Evolutionary conservation across 805 yeast genomes (phyloP).

Genomic region (Candida succiphila): DNA sequence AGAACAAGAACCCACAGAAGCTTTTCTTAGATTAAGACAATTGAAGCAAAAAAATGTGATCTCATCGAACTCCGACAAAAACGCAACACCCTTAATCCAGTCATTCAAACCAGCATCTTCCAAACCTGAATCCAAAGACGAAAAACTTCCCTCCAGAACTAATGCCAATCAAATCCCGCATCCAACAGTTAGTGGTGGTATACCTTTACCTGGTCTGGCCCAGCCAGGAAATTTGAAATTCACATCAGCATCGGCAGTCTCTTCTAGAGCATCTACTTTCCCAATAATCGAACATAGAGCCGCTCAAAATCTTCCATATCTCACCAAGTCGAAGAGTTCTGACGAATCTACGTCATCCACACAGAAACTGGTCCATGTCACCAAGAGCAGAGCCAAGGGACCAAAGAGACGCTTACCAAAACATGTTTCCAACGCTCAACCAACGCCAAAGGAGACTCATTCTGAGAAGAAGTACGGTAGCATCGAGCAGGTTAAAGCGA

Average conservation of each 20-base stretch:
- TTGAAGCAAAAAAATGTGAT: background rate
- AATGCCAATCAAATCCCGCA: too few species aligned
- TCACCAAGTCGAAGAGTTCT: background rate
- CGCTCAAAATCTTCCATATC: background rate
- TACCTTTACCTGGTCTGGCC: slow-evolving; percentile 15
- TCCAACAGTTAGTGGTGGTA: too few species aligned
- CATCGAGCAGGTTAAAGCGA: background rate
- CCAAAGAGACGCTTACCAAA: slow-evolving; percentile 42
- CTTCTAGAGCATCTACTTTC: slow-evolving; percentile 22
- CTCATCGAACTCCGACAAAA: too few species aligned
- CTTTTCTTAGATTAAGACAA: slow-evolving; percentile 7
- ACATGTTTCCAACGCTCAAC: slow-evolving; percentile 1
- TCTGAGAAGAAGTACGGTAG: background rate
- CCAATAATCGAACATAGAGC: slow-evolving; percentile 3
- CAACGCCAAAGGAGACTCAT: background rate
- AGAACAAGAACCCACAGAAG: slow-evolving; percentile 16
- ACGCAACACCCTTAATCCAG: too few species aligned
- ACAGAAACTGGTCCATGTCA: slow-evolving; percentile 30
- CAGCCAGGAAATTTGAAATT: slow-evolving; percentile 3
- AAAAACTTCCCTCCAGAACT: too few species aligned
- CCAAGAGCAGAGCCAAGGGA: slow-evolving; percentile 38
- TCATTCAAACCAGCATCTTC: too few species aligned
- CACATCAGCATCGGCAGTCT: slow-evolving; percentile 5
- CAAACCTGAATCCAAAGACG: too few species aligned
- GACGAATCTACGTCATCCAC: slow-evolving; percentile 10